Conservation (phyloP, 495 filamentous ascomycete genomes). For the Aspergillus heteromorphus region DNA sequence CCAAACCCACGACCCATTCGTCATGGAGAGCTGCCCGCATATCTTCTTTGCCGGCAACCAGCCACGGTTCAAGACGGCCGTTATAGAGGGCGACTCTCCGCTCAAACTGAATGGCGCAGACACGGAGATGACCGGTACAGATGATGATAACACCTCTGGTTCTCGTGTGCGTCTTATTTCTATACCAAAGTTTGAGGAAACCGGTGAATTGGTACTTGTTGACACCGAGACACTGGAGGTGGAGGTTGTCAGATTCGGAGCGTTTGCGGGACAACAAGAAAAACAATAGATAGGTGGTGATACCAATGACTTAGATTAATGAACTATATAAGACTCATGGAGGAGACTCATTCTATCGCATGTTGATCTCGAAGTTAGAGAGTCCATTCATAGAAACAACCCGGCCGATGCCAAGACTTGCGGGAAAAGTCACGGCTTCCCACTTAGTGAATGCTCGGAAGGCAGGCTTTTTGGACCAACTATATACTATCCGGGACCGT, state of each 20-base stretch:
- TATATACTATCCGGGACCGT: background rate
- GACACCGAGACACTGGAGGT: slow-evolving; percentile 80
- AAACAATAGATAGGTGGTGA: slow-evolving; percentile 25
- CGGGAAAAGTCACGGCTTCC: slow-evolving; percentile 9
- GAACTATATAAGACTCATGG: background rate
- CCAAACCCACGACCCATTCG: slow-evolving; percentile 83
- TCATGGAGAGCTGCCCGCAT: slow-evolving; percentile 78
- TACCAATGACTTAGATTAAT: background rate
- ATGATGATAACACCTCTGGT: slow-evolving; percentile 39
- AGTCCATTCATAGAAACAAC: background rate
- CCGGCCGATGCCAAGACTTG: slow-evolving; percentile 17
- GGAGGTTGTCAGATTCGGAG: slow-evolving; percentile 61
- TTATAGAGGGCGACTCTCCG: slow-evolving; percentile 53
- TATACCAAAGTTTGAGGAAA: slow-evolving; percentile 76
- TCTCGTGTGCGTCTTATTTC: slow-evolving; percentile 70
- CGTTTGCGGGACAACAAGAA: slow-evolving; percentile 44
- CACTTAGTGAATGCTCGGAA: background rate
- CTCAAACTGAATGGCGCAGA: slow-evolving; percentile 31
- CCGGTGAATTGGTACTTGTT: slow-evolving; percentile 75
- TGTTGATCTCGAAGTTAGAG: too few relatives aligned
- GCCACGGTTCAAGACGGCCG: slow-evolving; percentile 68
- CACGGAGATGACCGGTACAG: slow-evolving; percentile 37
- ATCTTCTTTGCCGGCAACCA: slow-evolving; percentile 90
- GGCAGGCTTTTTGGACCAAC: background rate
- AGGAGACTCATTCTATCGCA: too few relatives aligned